Evolutionary conservation across 208 protist species (phyloP).

Genomic region (Borovskyia barvae): DNA sequence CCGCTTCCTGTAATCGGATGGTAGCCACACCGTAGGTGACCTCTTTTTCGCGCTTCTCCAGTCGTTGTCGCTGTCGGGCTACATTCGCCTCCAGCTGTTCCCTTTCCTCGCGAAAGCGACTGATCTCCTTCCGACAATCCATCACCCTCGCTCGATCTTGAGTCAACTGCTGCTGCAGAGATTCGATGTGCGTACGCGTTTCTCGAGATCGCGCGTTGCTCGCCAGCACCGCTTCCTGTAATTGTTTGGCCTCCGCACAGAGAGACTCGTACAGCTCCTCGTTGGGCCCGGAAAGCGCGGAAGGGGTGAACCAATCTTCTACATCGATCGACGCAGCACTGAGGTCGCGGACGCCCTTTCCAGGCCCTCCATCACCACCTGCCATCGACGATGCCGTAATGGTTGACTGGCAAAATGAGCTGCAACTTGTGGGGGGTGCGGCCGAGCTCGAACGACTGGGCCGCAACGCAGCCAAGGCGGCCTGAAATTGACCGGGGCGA

Average conservation of each 20-base stretch:
- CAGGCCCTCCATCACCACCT: neutral
- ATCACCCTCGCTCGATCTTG: slow-evolving; percentile 62
- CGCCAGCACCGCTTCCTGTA: slow-evolving; percentile 48
- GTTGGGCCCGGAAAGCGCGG: slow-evolving; percentile 14
- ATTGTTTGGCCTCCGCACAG: slow-evolving; percentile 26
- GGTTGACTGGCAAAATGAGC: slow-evolving; percentile 4
- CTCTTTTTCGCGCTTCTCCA: slow-evolving; percentile 73
- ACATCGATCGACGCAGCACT: neutral
- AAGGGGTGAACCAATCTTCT: slow-evolving; percentile 29
- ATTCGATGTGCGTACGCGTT: slow-evolving; percentile 20
- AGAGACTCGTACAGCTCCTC: slow-evolving; percentile 35
- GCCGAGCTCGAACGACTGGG: slow-evolving; percentile 10
- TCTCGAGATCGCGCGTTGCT: slow-evolving; percentile 42
- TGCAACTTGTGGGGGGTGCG: slow-evolving; percentile 1
- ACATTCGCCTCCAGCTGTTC: slow-evolving; percentile 28
- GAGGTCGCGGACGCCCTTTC: slow-evolving; percentile 1
- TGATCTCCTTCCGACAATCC: slow-evolving; percentile 55
- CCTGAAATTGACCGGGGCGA: slow-evolving; percentile 17
- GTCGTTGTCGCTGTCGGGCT: slow-evolving; percentile 9
- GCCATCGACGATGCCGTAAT: neutral
- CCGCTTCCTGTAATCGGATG: slow-evolving; percentile 45
- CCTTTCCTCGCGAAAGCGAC: slow-evolving; percentile 33
- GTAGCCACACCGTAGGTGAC: slow-evolving; percentile 59
- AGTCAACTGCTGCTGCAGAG: slow-evolving; percentile 47
- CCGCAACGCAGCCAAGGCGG: slow-evolving; percentile 21